A percentile compares a stretch with the other conserved stretches of the same genome.
Evolutionary conservation across 768 basidiomycete genomes (phyloP).

Genomic region (Galerina marginata): DNA sequence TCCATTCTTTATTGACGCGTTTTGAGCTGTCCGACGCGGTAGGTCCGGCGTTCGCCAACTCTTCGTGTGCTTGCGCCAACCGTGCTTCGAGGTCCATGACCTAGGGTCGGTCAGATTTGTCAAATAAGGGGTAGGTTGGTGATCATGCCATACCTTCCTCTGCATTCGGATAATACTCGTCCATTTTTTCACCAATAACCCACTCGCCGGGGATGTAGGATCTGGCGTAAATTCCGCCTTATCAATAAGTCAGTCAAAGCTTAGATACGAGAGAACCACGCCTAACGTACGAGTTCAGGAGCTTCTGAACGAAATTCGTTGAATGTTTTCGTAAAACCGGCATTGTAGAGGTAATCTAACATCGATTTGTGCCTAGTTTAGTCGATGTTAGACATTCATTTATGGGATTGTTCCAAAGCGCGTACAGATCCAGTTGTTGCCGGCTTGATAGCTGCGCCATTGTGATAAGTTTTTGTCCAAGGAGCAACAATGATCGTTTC

Average conservation of each 20-base stretch:
- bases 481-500: neutral
- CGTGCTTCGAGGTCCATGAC: slow-evolving; percentile 95
- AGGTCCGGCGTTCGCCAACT: slow-evolving; percentile 50
- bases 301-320: slow-evolving; percentile 42
- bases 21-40: slow-evolving; percentile 58
- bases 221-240: slow-evolving; percentile 76
- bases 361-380: slow-evolving; percentile 73
- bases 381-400: slow-evolving; percentile 16
- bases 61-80: slow-evolving; percentile 80
- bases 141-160: slow-evolving; percentile 73
- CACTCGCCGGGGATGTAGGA: slow-evolving; percentile 84
- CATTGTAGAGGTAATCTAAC: slow-evolving; percentile 76
- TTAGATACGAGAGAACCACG: neutral
- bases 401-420: slow-evolving; percentile 8
- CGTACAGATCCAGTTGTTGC: slow-evolving; percentile 35
- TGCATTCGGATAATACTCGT: slow-evolving; percentile 94
- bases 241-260: slow-evolving; percentile 29
- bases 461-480: slow-evolving; percentile 7
- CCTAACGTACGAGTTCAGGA: slow-evolving; percentile 29
- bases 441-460: slow-evolving; percentile 35
- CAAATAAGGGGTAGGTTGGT: slow-evolving; percentile 5
- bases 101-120: slow-evolving; percentile 42
- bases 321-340: slow-evolving; percentile 66
- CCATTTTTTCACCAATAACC: slow-evolving; percentile 97
- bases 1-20: slow-evolving; percentile 74